Percentiles rank a stretch among this genome's conserved stretches.
Evolutionary conservation across 1,284 basidiomycete genomes (phyloP).

Genomic region (Takashimella tepidaria): DNA sequence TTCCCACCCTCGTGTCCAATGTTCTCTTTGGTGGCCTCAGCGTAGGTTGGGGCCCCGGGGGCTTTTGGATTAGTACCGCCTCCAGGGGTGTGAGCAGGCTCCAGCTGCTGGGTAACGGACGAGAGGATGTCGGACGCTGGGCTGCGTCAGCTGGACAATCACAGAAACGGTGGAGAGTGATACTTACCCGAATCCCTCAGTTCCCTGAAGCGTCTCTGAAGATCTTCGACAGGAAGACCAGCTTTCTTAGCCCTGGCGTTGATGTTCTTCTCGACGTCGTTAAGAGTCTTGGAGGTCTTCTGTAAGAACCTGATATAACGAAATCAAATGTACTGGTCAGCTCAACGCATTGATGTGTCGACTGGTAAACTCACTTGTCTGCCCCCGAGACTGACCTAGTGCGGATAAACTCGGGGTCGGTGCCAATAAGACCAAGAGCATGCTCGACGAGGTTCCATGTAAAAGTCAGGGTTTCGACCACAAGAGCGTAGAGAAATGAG

Average conservation of each 20-base stretch:
- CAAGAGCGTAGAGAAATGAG: slow-evolving; percentile 15
- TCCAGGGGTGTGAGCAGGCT: neutral
- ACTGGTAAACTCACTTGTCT: slow-evolving; percentile 12
- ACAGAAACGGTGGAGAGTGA: neutral
- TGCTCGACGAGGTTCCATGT: slow-evolving; percentile 9
- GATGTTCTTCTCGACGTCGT: slow-evolving; percentile 9
- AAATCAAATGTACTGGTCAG: too few species aligned
- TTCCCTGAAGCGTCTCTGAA: neutral
- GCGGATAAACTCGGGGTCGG: slow-evolving; percentile 10
- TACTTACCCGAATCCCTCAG: neutral
- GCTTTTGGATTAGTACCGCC: slow-evolving; percentile 16
- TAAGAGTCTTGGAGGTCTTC: slow-evolving; percentile 11
- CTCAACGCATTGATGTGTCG: too few species aligned
- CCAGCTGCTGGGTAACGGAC: neutral
- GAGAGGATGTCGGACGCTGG: neutral
- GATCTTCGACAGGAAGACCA: slow-evolving; percentile 25
- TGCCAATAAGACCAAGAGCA: slow-evolving; percentile 8
- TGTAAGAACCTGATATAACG: slow-evolving; percentile 6
- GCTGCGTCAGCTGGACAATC: neutral
- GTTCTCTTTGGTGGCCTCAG: slow-evolving; percentile 15
- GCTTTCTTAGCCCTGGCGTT: slow-evolving; percentile 21
- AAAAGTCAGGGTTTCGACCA: slow-evolving; percentile 16
- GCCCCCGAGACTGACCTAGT: slow-evolving; percentile 7
- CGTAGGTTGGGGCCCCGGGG: slow-evolving; percentile 22
- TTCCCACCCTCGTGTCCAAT: too few species aligned